Base-by-base conservation (phyloP, 1,284 basidiomycete species). In the Tilletia horrida region DNA sequence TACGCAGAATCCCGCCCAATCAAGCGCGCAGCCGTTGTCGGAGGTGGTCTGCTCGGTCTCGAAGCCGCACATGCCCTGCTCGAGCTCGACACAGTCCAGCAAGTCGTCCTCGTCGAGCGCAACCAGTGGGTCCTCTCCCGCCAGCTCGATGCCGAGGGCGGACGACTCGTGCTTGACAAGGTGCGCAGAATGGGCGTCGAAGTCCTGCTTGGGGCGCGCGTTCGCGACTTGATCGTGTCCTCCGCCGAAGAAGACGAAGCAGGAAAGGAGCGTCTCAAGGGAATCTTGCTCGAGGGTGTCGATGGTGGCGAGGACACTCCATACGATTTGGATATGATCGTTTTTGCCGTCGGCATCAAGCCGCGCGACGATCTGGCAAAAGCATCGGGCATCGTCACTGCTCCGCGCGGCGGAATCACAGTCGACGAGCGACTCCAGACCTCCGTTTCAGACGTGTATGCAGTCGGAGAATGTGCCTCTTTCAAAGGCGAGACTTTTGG, bases 1-100 rank as follows among this genome's bases (percentile, higher is more conserved):
- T 76, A 74, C 21, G 64, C 62, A 61, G 45, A 71, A 35, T 40
- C 48, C 87, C 76, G 85, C 87, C 13, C 83, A 86, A 83, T 87
- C 29, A 85, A 83, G 42, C 73, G 83, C 67, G 88, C 86, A 0
- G 84, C 86, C 3, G 86, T 90, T 2, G 85, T 91, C 18, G 89
- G 89, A n/a, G 89, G 89, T 21, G 89, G 89, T 42, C 81, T 91
- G 1, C 85, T 90, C 16, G 89, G 89, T 16, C 84, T 91, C 29
- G 89, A 90, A 82, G 89, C 89, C 0, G 89, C 89, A 14, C 90
- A 90, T 74, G 89, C 89, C 0, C 84, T 88, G 4, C 86, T 88
- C 72, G 89, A 91, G 79, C 83, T 89, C 69, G 81, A 82, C 65
- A 83, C 83, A n/a, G 73, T 84, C 62, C 77, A 81, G 21, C 77